Conservation (phyloP, 78 protist genomes). For the Dictyostelium capitatum region DNA sequence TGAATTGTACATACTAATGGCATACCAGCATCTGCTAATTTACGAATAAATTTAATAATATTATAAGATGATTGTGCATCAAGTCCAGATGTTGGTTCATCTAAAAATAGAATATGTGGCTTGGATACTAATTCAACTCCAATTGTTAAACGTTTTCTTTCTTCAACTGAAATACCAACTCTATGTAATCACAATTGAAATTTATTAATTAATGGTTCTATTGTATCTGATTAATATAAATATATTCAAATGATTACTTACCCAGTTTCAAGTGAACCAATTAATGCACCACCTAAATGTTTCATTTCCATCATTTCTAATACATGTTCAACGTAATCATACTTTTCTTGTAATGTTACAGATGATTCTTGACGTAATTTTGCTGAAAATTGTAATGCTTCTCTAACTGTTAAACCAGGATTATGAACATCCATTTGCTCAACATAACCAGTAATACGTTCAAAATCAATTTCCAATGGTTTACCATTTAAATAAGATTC, state of each 20-base stretch:
- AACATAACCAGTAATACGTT: conserved; percentile 72
- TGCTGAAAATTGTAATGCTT: conserved; percentile 73
- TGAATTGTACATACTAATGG: conserved; percentile 89
- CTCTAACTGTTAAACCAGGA: conserved; percentile 43
- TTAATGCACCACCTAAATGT: not conserved
- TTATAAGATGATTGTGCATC: conserved; percentile 27
- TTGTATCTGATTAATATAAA: conserved; percentile 48
- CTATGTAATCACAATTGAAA: no score
- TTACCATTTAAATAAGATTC: conserved; percentile 69
- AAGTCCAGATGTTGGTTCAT: conserved; percentile 43
- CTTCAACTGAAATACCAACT: conserved; percentile 73
- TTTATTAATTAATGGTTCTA: conserved; percentile 77
- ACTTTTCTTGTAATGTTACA: not conserved
- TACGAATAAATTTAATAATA: conserved; percentile 58
- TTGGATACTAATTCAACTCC: conserved; percentile 55
- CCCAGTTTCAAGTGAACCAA: conserved; percentile 25
- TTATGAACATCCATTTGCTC: conserved; percentile 67
- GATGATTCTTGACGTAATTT: conserved; percentile 7
- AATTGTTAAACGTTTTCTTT: conserved; percentile 68
- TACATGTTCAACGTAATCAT: conserved; percentile 23
- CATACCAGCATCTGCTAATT: conserved; percentile 43
- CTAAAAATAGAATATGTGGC: conserved; percentile 27
- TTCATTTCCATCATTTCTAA: conserved; percentile 47
- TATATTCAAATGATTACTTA: conserved; percentile 58
- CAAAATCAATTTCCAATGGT: conserved; percentile 46